phyloP scores from a whole-genome alignment of 768 basidiomycete genomes.

The Cystobasidium onofrii region DNA sequence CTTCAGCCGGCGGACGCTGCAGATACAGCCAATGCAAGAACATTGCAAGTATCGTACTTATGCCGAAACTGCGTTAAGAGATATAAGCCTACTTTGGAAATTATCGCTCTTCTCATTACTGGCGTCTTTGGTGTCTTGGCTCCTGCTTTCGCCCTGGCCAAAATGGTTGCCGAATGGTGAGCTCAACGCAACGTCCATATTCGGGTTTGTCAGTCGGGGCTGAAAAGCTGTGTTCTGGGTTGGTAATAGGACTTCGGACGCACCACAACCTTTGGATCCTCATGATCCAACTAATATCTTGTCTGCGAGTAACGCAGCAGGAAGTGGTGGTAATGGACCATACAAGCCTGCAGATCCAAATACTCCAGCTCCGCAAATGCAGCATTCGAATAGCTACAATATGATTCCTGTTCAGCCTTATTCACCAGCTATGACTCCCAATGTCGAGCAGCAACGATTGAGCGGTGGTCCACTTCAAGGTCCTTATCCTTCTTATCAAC shows the following conservation, averaged over 20 bases:
- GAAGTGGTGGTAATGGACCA: not conserved
- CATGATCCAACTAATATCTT: not conserved
- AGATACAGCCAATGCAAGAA: not conserved
- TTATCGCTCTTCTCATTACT: constrained; percentile 19
- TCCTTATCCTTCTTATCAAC: constrained; percentile 1
- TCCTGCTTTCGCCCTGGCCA: constrained; percentile 14
- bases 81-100: constrained; percentile 28
- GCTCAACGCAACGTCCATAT: no score
- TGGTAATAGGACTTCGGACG: constrained; percentile 2
- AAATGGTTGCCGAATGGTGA: constrained; percentile 28
- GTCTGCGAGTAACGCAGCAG: not conserved
- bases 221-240: no score
- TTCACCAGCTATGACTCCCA: not conserved
- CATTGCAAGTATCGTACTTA: constrained; percentile 20
- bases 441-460: not conserved
- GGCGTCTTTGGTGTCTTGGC: constrained; percentile 22
- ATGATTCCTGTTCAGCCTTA: constrained; percentile 1
- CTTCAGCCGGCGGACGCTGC: constrained; percentile 22
- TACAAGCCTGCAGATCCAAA: not conserved
- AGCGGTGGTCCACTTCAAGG: not conserved
- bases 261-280: not conserved
- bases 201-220: no score
- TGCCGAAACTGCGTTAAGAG: constrained; percentile 24
- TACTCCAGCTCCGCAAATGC: not conserved
- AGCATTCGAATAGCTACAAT: not conserved